Conservation (phyloP, 1,284 basidiomycete species). For the Ustilago esculenta region DNA sequence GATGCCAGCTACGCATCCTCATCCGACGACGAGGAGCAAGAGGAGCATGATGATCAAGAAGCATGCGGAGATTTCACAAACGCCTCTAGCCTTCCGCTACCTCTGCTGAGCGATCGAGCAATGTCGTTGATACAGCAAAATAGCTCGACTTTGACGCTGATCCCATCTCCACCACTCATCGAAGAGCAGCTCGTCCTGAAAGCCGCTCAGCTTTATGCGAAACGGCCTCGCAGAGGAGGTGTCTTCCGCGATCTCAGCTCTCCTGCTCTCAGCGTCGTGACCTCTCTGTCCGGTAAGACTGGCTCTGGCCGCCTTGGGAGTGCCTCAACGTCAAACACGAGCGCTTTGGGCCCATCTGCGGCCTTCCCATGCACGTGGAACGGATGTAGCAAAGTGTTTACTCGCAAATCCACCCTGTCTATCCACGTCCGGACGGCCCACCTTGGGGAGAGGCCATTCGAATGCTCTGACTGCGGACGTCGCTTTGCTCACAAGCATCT, state of each 20-base stretch:
- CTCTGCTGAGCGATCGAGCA: too few species aligned
- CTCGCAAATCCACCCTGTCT: slow-evolving; percentile 39
- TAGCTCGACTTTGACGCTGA: background rate
- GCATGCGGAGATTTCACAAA: too few species aligned
- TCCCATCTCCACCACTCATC: background rate
- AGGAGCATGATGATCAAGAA: background rate
- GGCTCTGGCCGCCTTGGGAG: slow-evolving; percentile 16
- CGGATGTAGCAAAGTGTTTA: slow-evolving; percentile 40
- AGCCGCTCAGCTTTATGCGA: slow-evolving; percentile 25
- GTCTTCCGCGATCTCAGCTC: slow-evolving; percentile 39
- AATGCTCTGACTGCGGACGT: slow-evolving; percentile 39
- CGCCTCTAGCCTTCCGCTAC: too few species aligned
- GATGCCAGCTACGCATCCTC: slow-evolving; percentile 30
- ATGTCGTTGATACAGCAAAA: background rate
- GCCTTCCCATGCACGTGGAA: slow-evolving; percentile 33
- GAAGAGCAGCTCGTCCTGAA: slow-evolving; percentile 36
- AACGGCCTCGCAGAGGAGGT: slow-evolving; percentile 32
- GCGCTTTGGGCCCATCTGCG: background rate
- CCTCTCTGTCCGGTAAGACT: slow-evolving; percentile 17
- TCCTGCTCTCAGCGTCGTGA: slow-evolving; percentile 22
- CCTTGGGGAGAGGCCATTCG: slow-evolving; percentile 47
- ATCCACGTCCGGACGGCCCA: slow-evolving; percentile 47
- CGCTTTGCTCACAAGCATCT: slow-evolving; percentile 53
- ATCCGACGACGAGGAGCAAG: slow-evolving; percentile 24
- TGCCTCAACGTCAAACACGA: slow-evolving; percentile 18